Evolutionary conservation across 1,139 yeast genomes (phyloP), one percentile per base, ranked within the genome.

Genomic region (Geotrichum fermentans): DNA sequence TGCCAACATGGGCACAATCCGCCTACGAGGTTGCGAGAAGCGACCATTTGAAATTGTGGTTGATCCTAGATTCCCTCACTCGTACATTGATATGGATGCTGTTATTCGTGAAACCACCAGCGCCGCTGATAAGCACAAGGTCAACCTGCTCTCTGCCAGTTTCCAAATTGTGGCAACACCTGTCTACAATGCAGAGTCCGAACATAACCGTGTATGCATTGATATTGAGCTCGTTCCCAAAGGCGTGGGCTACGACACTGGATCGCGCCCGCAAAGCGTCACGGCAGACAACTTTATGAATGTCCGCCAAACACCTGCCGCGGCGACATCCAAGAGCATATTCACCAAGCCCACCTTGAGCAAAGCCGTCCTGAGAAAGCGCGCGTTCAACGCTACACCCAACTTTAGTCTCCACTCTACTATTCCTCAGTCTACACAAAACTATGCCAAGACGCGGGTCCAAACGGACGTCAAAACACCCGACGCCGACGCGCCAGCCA

Each of bases 51-150:
- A 48, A 21, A 21, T 48, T 28, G 34, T 48, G 22, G 28, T 48
- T 20, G 51, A 48, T 35, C 47, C 51, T 2, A 24, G 29, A 21
- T 44, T 48, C 17, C 51, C 51, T n/a, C 28, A 39, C 20, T 48
- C 51, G 13, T 48, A 20, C 37, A 33, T 48, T 6, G 48, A 48
- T 40, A 35, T 48, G 16, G 51, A 48, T 32, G 36, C 47, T 10
- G n/a, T 44, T 2, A 37, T 48, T 7, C 35, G 33, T 8, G 48
- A 48, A 34, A 43, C 34, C 1, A 17, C 46, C 10, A 32, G 35
- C 7, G 32, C 24, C 6, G 14, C 4, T 7, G 20, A 17, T 17
- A 16, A 36, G 16, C 17, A 33, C 20, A 18, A 16, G 17, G 10
- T 36, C 18, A 40, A 40, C 16, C 21, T 40, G 3, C 28, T 43